Evolutionary conservation across 164 flowering plant species (phyloP), one percentile per base, ranked within the genome.

Genomic region (Sedum album): DNA sequence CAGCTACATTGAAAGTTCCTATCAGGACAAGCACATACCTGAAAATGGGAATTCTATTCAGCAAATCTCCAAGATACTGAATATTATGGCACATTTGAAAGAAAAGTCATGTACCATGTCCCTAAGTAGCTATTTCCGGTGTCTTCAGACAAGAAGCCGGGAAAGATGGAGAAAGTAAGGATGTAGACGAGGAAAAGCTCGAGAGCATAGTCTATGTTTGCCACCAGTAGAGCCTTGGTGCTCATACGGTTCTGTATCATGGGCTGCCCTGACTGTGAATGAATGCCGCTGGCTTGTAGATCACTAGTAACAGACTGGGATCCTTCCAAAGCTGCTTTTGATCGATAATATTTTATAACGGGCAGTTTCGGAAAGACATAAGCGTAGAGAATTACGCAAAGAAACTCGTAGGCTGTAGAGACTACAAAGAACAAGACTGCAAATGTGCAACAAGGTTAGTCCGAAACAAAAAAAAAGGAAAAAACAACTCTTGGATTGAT

Each of bases 301-400:
- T 91, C 97, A 60, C 86, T 85, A 1, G 85, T 61, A 23, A 91
- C 93, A 0, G 95, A 87, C 72, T 80, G 85, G 6, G 91, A 87
- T 33, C 95, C 97, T 76, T 91, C 90, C 2, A 80, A 77, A 23
- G 91, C 95, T 35, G 97, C 95, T 73, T 89, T 91, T 42, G 82
- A 33, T 13, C 91, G 90, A 65, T 82, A 88, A 70, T 88, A 82
- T 76, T 86, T 89, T 53, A 89, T 87, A 38, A 85, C 76, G 18
- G 91, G 89, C 3, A 91, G 78, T 46, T 83, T 89, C 2, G 90
- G 83, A 49, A 91, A 91, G 60, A 79, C 66, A 44, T 66, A 80
- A 4, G 93, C 87, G 62, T 88, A 84, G 23, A 91, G 82, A 35
- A 89, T 63, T 7, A 88, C 72, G 33, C 93, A 91, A 2, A 85